Conservation (phyloP, 2,329 filamentous ascomycete genomes). For the Chlorencoelia australis region DNA sequence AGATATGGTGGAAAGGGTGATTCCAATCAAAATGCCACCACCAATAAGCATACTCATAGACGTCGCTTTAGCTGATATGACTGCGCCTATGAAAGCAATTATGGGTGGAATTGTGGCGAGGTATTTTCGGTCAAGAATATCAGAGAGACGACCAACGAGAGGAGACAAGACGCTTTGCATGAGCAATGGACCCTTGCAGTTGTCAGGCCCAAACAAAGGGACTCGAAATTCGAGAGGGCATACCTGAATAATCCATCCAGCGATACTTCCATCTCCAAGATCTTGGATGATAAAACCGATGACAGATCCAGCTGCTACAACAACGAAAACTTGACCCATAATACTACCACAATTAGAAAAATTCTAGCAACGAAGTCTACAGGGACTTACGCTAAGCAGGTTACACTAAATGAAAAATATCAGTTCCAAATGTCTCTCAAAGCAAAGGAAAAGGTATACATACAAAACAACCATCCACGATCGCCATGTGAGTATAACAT, state of each 20-base stretch:
- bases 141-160: constrained; percentile 44
- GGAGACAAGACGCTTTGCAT: constrained; percentile 48
- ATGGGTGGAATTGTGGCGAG: constrained; percentile 41
- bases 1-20: constrained; percentile 42
- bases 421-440: constrained; percentile 24
- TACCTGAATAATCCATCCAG: constrained; percentile 47
- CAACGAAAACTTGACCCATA: constrained; percentile 45
- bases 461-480: constrained; percentile 42
- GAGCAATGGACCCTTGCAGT: constrained; percentile 42
- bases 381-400: constrained; percentile 36
- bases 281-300: constrained; percentile 46
- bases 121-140: constrained; percentile 45
- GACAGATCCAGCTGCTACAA: constrained; percentile 44
- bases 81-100: constrained; percentile 42
- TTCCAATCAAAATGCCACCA: constrained; percentile 46
- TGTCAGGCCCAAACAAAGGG: too few species aligned
- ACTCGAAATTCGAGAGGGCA: too few species aligned
- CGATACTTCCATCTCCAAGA: constrained; percentile 38
- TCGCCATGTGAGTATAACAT: constrained; percentile 42
- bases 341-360: constrained; percentile 27
- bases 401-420: constrained; percentile 29
- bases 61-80: constrained; percentile 43
- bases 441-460: too few species aligned
- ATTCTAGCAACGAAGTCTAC: not conserved
- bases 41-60: constrained; percentile 47